Conservation (phyloP, 148 eudicot genomes). For the Chenopodium berlandieri region DNA sequence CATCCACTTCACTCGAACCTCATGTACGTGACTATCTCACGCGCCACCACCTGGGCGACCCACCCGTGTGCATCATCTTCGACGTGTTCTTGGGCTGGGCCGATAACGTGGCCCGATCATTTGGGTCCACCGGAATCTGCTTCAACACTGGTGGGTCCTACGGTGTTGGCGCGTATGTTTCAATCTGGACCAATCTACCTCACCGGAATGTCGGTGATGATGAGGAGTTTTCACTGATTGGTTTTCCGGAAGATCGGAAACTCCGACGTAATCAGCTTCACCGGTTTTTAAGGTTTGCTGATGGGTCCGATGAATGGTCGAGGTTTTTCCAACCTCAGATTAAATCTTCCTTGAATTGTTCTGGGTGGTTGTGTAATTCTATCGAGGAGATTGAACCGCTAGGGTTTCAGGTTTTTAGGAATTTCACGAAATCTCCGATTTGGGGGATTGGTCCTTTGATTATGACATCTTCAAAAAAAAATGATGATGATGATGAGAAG, state of each 20-base stretch:
- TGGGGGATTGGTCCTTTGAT: slow-evolving; percentile 74
- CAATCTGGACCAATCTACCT: slow-evolving; percentile 69
- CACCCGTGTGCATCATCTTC: slow-evolving; percentile 54
- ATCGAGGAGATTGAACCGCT: slow-evolving; percentile 68
- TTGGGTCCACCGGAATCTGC: slow-evolving; percentile 39
- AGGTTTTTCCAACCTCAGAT: slow-evolving; percentile 54
- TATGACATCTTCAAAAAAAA: slow-evolving; percentile 12
- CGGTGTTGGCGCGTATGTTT: slow-evolving; percentile 56
- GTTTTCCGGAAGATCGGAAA: slow-evolving; percentile 53
- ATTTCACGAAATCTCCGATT: slow-evolving; percentile 43
- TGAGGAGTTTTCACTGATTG: slow-evolving; percentile 51
- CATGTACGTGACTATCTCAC: slow-evolving; percentile 26
- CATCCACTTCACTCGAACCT: slow-evolving; percentile 40
- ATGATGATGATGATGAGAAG: not conserved
- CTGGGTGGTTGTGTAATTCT: slow-evolving; percentile 63
- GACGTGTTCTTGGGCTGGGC: slow-evolving; percentile 79
- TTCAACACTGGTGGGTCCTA: slow-evolving; percentile 84
- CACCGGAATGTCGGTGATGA: slow-evolving; percentile 37
- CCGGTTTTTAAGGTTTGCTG: slow-evolving; percentile 43
- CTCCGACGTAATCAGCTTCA: slow-evolving; percentile 52
- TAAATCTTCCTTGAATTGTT: slow-evolving; percentile 24
- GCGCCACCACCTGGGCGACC: slow-evolving; percentile 28
- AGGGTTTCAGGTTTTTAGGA: slow-evolving; percentile 44
- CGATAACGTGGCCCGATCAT: slow-evolving; percentile 38
- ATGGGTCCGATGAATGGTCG: slow-evolving; percentile 68